Evolutionary conservation across 1,139 yeast species (phyloP).

Genomic region (Geotrichum australiense): DNA sequence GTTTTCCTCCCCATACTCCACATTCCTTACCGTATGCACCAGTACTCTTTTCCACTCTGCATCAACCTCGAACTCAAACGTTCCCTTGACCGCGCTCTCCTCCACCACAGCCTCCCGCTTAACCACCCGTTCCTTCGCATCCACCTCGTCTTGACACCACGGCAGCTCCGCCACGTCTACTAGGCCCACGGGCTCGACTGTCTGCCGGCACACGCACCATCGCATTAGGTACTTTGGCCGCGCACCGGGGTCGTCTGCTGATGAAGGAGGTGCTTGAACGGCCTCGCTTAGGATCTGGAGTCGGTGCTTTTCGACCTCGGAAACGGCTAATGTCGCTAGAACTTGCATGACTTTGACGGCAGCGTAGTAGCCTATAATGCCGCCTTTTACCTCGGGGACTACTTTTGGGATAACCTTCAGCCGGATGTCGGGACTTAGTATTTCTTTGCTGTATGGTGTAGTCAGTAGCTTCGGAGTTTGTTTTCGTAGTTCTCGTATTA

Average conservation of each 20-base stretch:
- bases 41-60: conserved; percentile 48
- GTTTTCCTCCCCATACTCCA: conserved; percentile 37
- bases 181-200: background rate
- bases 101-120: background rate
- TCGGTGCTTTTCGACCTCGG: conserved; percentile 15
- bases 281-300: conserved; percentile 19
- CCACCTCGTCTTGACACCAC: background rate
- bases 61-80: conserved; percentile 69
- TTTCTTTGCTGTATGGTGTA: conserved; percentile 4
- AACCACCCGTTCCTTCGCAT: background rate
- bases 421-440: conserved; percentile 10
- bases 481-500: conserved; percentile 10
- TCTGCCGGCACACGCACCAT: background rate
- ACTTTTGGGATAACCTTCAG: conserved; percentile 13
- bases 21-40: conserved; percentile 73
- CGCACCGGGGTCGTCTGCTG: conserved; percentile 14
- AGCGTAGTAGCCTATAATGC: conserved; percentile 14
- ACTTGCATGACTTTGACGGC: conserved; percentile 14
- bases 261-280: conserved; percentile 22
- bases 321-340: conserved; percentile 14
- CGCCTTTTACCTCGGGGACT: conserved; percentile 15
- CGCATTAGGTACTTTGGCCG: conserved; percentile 1
- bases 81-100: conserved; percentile 43
- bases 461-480: conserved; percentile 14
- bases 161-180: too few species aligned